Evolutionary conservation across 257 asterid species (phyloP), one percentile per base, ranked within the genome.

Genomic region (Solanum bukasovii): DNA sequence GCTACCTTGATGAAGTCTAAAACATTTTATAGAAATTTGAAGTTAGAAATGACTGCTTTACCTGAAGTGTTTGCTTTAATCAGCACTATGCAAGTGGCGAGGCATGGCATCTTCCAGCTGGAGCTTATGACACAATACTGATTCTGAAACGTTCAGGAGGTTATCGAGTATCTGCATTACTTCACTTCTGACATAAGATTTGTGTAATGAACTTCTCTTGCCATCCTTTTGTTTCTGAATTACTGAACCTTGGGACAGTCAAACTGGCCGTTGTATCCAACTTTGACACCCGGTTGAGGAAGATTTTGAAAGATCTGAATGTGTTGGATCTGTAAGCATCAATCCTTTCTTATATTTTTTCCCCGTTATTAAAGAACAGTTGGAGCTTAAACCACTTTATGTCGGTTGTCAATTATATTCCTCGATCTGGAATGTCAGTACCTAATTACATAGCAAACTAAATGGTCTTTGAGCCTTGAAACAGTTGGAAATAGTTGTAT

Each of bases 241-340:
- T 87, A 68, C 81, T 75, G 82, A 77, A 83, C 67, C 16, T 70
- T 89, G 87, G 46, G 86, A 90, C 98, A 95, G 99, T 97, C 91
- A 97, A 94, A 92, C 92, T 97, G 87, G 99, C 99, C 35, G 98
- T 97, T 46, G 99, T 96, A 29, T 97, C 99, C 89, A 97, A 97
- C 90, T 97, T 96, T 18, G 99, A 97, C 93, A 94, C 96, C 82
- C 98, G 99, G 84, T 90, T 96, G 93, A 96, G 98, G 93, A 96
- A 93, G 91, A 91, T 97, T 44, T 91, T 97, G 90, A 93, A 92
- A 90, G 98, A 95, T 86, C 96, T 97, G 70, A 88, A 92, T 46
- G 96, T 96, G 61, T 90, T 97, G 63, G 93, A 96, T 89, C 82
- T 97, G 99, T 96, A 92, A 94, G 98, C 93, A 40, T 67, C 91